phyloP scores from a whole-genome alignment of 306 rosid species.

The Vachellia pachyceras region DNA sequence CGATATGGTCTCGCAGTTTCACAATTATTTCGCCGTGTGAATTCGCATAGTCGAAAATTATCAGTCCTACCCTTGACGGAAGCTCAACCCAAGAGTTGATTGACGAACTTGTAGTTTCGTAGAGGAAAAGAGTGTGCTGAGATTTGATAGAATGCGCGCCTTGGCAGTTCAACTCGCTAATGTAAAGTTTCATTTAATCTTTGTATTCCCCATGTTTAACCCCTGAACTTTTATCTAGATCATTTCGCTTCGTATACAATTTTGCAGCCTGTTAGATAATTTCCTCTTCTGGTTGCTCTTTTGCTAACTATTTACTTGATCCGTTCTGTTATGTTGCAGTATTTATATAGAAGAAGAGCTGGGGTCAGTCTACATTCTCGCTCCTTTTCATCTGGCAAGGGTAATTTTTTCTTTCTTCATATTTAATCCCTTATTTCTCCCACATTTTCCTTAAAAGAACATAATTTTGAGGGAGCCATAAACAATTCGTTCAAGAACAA shows the following conservation, averaged over 20 bases:
- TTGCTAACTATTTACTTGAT: not conserved
- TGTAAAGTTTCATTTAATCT: conserved; percentile 39
- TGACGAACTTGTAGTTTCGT: not conserved
- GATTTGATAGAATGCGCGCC: conserved; percentile 57
- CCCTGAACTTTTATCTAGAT: not conserved
- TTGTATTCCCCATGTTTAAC: conserved; percentile 13
- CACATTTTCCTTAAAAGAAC: not conserved
- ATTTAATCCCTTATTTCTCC: not conserved
- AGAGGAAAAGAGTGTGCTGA: not conserved
- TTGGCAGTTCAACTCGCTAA: conserved; percentile 54
- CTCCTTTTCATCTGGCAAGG: conserved; percentile 62
- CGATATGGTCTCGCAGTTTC: not conserved
- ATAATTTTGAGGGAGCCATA: not conserved
- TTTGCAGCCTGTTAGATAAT: not conserved
- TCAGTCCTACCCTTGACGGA: not conserved
- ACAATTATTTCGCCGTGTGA: not conserved
- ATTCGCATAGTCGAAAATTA: not conserved
- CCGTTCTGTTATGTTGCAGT: conserved; percentile 40
- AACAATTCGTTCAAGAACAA: not conserved
- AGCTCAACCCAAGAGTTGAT: not conserved
- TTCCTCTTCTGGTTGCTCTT: not conserved
- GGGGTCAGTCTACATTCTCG: conserved; percentile 50
- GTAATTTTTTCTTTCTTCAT: conserved; percentile 39
- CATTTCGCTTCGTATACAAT: not conserved
- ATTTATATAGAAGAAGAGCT: conserved; percentile 58